Conservation (phyloP, 2,329 filamentous ascomycete genomes). For the Fusarium circinatum region DNA sequence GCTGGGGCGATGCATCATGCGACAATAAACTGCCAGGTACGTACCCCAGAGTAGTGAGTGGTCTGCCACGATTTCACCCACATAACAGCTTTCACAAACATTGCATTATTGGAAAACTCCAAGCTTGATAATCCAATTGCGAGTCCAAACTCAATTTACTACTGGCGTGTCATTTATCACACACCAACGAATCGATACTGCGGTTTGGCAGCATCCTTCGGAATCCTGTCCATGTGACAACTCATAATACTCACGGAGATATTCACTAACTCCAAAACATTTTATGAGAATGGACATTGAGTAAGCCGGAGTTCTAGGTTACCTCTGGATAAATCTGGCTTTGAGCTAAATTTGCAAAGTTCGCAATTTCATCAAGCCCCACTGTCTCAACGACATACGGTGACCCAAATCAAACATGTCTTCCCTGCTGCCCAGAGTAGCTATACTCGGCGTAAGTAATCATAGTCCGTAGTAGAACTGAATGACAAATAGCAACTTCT, state of each 20-base stretch:
- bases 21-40: too few species aligned
- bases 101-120: rapidly evolving
- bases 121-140: rapidly evolving
- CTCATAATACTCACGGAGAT: background rate
- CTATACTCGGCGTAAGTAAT: background rate
- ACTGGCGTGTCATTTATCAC: rapidly evolving
- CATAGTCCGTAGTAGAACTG: rapidly evolving
- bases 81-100: background rate
- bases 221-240: rapidly evolving
- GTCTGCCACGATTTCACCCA: background rate
- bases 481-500: background rate
- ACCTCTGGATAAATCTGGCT: too few species aligned
- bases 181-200: background rate
- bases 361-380: background rate
- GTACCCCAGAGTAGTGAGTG: background rate
- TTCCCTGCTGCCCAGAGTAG: background rate
- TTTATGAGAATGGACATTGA: background rate
- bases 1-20: background rate
- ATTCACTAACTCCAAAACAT: background rate
- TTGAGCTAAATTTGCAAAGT: background rate
- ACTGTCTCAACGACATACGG: background rate
- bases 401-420: background rate
- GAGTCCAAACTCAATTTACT: background rate
- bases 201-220: rapidly evolving
- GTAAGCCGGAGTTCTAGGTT: too few species aligned